Evolutionary conservation across 139 green algal genomes (phyloP), one percentile per base, ranked within the genome.

Genomic region (Parachlorella kessleri): DNA sequence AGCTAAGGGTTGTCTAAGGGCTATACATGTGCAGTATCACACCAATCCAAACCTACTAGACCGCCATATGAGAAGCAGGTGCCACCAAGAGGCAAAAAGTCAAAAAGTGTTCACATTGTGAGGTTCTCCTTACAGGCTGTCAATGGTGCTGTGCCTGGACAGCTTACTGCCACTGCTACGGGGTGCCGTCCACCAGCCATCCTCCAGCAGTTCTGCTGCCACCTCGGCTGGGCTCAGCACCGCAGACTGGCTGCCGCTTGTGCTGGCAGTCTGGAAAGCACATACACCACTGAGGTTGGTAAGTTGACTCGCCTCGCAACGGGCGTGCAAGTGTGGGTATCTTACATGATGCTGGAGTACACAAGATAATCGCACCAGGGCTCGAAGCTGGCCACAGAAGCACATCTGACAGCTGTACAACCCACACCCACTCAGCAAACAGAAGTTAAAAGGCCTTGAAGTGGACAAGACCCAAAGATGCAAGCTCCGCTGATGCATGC

Each of bases 121-220:
- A n/a, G n/a, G n/a, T n/a, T n/a, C n/a, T n/a, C n/a, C n/a, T n/a
- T n/a, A n/a, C n/a, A n/a, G n/a, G n/a, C n/a, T n/a, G n/a, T n/a
- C n/a, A n/a, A n/a, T n/a, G n/a, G n/a, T n/a, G n/a, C n/a, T n/a
- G n/a, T n/a, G n/a, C n/a, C n/a, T n/a, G n/a, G n/a, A n/a, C n/a
- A n/a, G n/a, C n/a, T n/a, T n/a, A n/a, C n/a, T n/a, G n/a, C n/a
- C n/a, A n/a, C n/a, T n/a, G n/a, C n/a, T n/a, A n/a, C n/a, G n/a
- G n/a, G n/a, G n/a, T n/a, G n/a, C n/a, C n/a, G n/a, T n/a, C n/a
- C n/a, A 67, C 75, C 75, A 81, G 2, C 30, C 42, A 2, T 81
- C 42, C 28, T 81, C 66, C 66, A 81, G 35, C 66, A 81, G 36
- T 24, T 53, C 14, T 30, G 36, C 66, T 9, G 55, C 66, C 1